phyloP scores from a whole-genome alignment of 75 land plant species.

The Isoetes taiwanensis region DNA sequence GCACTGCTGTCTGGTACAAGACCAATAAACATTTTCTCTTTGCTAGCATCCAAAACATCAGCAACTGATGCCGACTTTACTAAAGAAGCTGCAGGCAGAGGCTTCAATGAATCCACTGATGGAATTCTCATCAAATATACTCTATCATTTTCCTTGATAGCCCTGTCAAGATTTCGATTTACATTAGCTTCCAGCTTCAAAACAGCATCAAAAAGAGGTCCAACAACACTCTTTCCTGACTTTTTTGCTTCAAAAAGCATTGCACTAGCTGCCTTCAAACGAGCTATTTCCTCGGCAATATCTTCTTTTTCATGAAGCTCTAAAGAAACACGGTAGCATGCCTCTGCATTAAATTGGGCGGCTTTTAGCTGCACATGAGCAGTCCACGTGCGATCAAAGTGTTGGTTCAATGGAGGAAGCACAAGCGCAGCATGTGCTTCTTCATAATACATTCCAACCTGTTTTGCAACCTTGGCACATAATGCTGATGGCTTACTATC shows the following conservation, averaged over 20 bases:
- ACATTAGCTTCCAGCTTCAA: slow-evolving; percentile 56
- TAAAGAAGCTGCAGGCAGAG: slow-evolving; percentile 66
- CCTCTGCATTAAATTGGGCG: slow-evolving; percentile 76
- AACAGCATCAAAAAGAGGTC: slow-evolving; percentile 65
- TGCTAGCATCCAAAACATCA: slow-evolving; percentile 86
- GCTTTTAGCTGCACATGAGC: slow-evolving; percentile 93
- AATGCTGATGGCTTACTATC: slow-evolving; percentile 73
- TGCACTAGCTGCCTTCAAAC: slow-evolving; percentile 57
- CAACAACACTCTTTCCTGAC: slow-evolving; percentile 61
- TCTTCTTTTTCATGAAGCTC: slow-evolving; percentile 91
- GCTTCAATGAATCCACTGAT: slow-evolving; percentile 37
- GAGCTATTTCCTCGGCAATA: slow-evolving; percentile 90
- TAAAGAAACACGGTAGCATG: slow-evolving; percentile 62
- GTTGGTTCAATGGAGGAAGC: slow-evolving; percentile 67
- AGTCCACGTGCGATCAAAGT: slow-evolving; percentile 87
- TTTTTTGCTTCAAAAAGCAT: slow-evolving; percentile 64
- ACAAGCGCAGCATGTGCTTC: slow-evolving; percentile 67
- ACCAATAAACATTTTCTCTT: slow-evolving; percentile 73
- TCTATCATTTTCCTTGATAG: slow-evolving; percentile 88
- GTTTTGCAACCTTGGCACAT: slow-evolving; percentile 79
- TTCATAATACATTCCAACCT: slow-evolving; percentile 72
- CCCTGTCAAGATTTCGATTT: slow-evolving; percentile 79
- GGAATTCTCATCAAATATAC: slow-evolving; percentile 98
- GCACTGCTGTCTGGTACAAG: slow-evolving; percentile 90
- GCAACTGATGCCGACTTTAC: slow-evolving; percentile 62